phyloP scores from a whole-genome alignment of 1,284 basidiomycete species.

The Moniliella sp. region DNA sequence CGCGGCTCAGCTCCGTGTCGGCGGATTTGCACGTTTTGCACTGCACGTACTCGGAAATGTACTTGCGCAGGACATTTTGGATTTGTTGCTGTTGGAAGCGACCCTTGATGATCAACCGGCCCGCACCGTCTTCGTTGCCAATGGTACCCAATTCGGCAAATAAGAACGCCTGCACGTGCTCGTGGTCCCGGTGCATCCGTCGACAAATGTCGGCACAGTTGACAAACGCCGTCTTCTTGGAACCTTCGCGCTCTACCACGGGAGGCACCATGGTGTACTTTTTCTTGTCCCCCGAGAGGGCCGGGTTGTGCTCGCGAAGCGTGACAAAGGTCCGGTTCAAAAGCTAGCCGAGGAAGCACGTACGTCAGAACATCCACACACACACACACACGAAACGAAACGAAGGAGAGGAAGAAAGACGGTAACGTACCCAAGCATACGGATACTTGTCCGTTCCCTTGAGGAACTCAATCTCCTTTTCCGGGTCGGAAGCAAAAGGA shows the following conservation, averaged over 20 bases:
- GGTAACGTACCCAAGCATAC: too few species aligned
- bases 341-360: constrained; percentile 44
- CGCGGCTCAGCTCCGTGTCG: constrained; percentile 82
- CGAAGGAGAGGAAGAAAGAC: too few species aligned
- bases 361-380: too few species aligned
- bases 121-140: constrained; percentile 76
- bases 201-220: constrained; percentile 95
- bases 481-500: constrained; percentile 14
- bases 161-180: constrained; percentile 91
- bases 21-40: constrained; percentile 99
- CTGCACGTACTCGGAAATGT: constrained; percentile 96
- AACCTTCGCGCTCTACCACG: constrained; percentile 69
- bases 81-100: constrained; percentile 97
- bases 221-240: constrained; percentile 89
- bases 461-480: too few species aligned
- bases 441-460: too few species aligned
- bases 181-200: constrained; percentile 93
- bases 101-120: constrained; percentile 84
- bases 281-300: constrained; percentile 51
- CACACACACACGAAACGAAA: too few species aligned
- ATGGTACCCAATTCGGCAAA: constrained; percentile 97
- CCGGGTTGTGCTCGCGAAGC: constrained; percentile 78
- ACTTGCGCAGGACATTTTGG: constrained; percentile 87
- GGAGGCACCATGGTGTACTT: constrained; percentile 95
- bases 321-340: constrained; percentile 79